These are phyloP conservation scores for Hemileccinum rubropunctum DNA, from an alignment of 768 basidiomycete species.

Conservation along the genomic window DNA sequence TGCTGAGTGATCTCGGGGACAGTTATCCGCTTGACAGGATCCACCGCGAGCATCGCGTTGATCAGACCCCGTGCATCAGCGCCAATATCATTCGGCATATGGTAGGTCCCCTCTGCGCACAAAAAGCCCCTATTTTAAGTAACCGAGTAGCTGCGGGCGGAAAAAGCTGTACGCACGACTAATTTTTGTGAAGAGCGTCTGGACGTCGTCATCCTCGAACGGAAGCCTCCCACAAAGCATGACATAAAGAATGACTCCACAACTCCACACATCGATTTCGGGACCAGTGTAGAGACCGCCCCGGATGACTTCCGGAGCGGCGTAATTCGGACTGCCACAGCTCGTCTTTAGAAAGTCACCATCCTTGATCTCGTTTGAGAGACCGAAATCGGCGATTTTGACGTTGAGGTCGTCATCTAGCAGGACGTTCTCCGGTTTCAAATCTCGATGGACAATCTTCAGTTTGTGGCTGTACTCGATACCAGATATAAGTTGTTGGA, in stretches of 20 bases:
- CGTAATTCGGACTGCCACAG: slow-evolving; percentile 98
- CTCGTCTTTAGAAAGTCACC: slow-evolving; percentile 97
- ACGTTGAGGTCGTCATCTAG: slow-evolving; percentile 83
- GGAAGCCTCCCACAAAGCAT: slow-evolving; percentile 95
- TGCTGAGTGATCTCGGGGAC: slow-evolving; percentile 88
- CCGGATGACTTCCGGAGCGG: slow-evolving; percentile 95
- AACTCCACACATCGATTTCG: slow-evolving; percentile 98
- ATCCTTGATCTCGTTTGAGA: slow-evolving; percentile 94
- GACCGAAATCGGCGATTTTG: slow-evolving; percentile 99
- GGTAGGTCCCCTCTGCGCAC: slow-evolving; percentile 77
- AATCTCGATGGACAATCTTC: slow-evolving; percentile 96
- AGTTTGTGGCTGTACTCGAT: slow-evolving; percentile 96
- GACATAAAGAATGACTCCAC: slow-evolving; percentile 98
- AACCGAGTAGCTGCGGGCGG: too few species aligned
- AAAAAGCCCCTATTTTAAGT: not conserved
- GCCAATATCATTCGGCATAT: slow-evolving; percentile 79
- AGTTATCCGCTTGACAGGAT: slow-evolving; percentile 93
- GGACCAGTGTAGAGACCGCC: slow-evolving; percentile 96
- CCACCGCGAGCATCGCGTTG: slow-evolving; percentile 86
- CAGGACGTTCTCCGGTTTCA: slow-evolving; percentile 96
- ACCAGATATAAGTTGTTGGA: slow-evolving; percentile 97
- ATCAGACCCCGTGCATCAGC: slow-evolving; percentile 78
- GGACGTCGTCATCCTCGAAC: slow-evolving; percentile 97
- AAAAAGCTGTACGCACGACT: slow-evolving; percentile 52
- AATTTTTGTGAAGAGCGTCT: slow-evolving; percentile 90